phyloP scores from a whole-genome alignment of 768 basidiomycete genomes.

The Phlebiopsis gigantea region DNA sequence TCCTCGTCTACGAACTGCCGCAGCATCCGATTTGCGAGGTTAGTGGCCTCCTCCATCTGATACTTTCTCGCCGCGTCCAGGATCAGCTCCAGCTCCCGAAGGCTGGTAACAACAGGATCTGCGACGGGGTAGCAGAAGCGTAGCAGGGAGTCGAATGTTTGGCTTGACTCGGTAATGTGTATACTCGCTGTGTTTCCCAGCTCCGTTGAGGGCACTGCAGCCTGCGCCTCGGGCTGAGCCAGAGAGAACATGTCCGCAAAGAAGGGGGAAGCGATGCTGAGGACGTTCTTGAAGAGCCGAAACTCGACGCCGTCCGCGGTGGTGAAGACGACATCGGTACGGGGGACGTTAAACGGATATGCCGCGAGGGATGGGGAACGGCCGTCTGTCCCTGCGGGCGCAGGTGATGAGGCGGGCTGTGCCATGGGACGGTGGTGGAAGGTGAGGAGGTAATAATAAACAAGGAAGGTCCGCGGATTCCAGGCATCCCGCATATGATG shows the following conservation, averaged over 20 bases:
- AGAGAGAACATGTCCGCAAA: constrained; percentile 8
- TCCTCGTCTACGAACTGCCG: background rate
- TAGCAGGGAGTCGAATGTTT: constrained; percentile 20
- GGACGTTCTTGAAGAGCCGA: background rate
- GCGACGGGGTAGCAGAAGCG: constrained; percentile 21
- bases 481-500: background rate
- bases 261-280: constrained; percentile 5
- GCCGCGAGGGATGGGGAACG: too few relatives aligned
- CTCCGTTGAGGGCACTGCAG: too few relatives aligned
- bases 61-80: constrained; percentile 25
- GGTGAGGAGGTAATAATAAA: too few relatives aligned
- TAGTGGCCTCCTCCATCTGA: constrained; percentile 18
- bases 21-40: background rate
- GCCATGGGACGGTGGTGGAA: too few relatives aligned
- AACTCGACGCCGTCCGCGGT: constrained; percentile 5
- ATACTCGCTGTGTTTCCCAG: background rate
- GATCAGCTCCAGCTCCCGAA: constrained; percentile 11
- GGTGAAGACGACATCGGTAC: background rate
- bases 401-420: too few relatives aligned
- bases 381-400: too few relatives aligned
- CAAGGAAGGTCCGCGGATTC: background rate
- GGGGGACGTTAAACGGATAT: background rate
- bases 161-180: constrained; percentile 16
- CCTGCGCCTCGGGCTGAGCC: background rate
- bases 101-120: constrained; percentile 7